A percentile compares a stretch with the other conserved stretches of the same genome.
Conservation (phyloP, 768 basidiomycete species). For the Amanita phalloides region DNA sequence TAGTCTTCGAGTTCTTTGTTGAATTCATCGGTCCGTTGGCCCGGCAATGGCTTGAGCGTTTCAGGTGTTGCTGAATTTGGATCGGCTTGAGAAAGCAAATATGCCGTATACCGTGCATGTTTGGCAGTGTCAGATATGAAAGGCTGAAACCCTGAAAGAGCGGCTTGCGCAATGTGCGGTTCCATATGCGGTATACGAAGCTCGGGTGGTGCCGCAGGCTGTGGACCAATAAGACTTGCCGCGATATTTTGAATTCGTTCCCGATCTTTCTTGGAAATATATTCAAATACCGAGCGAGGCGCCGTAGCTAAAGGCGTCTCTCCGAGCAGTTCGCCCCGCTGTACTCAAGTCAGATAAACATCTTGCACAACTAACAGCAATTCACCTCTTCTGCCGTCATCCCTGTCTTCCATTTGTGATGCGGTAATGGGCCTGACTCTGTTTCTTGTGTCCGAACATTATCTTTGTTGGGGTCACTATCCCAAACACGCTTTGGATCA, state of each 20-base stretch:
- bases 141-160: conserved; percentile 83
- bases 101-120: conserved; percentile 78
- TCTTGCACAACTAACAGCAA: conserved; percentile 5
- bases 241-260: conserved; percentile 69
- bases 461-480: conserved; percentile 37
- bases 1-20: conserved; percentile 81
- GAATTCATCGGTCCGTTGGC: conserved; percentile 57
- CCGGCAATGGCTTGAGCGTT: conserved; percentile 42
- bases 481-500: conserved; percentile 70
- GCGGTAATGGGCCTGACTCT: conserved; percentile 16
- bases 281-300: conserved; percentile 87
- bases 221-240: conserved; percentile 15
- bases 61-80: conserved; percentile 27
- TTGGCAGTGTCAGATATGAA: conserved; percentile 69
- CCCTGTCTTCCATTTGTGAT: conserved; percentile 41
- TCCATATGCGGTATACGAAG: conserved; percentile 48
- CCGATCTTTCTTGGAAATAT: conserved; percentile 83
- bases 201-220: conserved; percentile 16
- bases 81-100: conserved; percentile 65
- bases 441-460: conserved; percentile 20
- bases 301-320: conserved; percentile 63
- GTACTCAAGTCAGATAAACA: not conserved
- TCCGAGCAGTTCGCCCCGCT: conserved; percentile 81
- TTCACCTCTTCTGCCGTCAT: conserved; percentile 70
- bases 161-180: conserved; percentile 75